Evolutionary conservation across 257 asterid genomes (phyloP).

Genomic region (Solanum sejunctum): DNA sequence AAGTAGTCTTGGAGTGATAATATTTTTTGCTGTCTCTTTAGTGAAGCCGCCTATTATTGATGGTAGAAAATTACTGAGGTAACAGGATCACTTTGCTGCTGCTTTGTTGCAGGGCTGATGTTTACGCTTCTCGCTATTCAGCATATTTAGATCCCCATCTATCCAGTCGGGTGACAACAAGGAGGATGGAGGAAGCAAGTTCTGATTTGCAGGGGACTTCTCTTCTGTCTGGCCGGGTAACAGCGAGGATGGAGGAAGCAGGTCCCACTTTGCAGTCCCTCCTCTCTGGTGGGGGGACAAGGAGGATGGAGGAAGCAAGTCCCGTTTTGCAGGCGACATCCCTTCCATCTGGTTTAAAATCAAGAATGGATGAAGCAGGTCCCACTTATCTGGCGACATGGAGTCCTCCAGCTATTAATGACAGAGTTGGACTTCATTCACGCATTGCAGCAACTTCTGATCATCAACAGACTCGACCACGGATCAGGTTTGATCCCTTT

Average conservation of each 20-base stretch:
- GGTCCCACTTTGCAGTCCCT: not conserved
- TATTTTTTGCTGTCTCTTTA: not conserved
- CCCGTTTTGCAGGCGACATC: not conserved
- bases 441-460: slow-evolving; percentile 3
- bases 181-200: not conserved
- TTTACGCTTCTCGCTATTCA: slow-evolving; percentile 25
- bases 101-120: slow-evolving; percentile 42
- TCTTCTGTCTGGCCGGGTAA: slow-evolving; percentile 3
- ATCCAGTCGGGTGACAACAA: not conserved
- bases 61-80: not conserved
- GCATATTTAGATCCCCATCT: slow-evolving; percentile 17
- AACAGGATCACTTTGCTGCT: not conserved
- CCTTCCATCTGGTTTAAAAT: not conserved
- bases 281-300: not conserved
- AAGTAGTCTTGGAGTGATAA: not conserved
- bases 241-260: slow-evolving; percentile 11
- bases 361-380: slow-evolving; percentile 7
- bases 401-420: slow-evolving; percentile 19
- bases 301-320: slow-evolving; percentile 1
- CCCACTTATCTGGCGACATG: slow-evolving; percentile 23
- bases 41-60: not conserved
- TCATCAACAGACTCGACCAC: slow-evolving; percentile 37
- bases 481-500: slow-evolving; percentile 66
- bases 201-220: slow-evolving; percentile 4
- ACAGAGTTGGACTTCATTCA: slow-evolving; percentile 13